Base-by-base conservation (phyloP, 2,329 filamentous ascomycete genomes). In the Whalleya microplaca region DNA sequence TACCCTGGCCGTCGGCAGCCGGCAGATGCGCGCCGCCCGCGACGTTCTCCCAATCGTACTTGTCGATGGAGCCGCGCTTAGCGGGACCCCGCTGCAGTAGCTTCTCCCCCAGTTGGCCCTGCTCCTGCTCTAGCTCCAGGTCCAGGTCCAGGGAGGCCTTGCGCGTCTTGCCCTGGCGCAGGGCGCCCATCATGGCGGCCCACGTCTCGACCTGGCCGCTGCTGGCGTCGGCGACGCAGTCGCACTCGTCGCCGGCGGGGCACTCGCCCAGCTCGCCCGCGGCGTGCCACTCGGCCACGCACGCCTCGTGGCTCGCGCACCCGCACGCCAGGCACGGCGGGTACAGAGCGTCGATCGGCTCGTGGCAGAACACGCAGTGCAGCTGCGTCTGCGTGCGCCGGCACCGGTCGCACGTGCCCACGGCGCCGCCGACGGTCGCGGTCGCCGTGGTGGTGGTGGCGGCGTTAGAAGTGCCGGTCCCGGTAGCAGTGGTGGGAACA, bases 191-290 rank as follows among this genome's bases (percentile, higher is more conserved):
- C 71, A 84, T 76, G 2, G 83, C 84, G 0, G 80, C 79, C 82
- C 85, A 86, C 19, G 82, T 84, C 69, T 87, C 85, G 8, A 87
- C 80, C 41, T 84, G 76, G 1, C 83, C 84, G 45, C 75, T 78
- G 54, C 75, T 76, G 1, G 85, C 84, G 59, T 86, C 81, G 14
- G 81, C 76, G 0, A 81, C 76, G 63, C 86, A 89, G 56, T 83
- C 76, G 65, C 86, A 89, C 66, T 88, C 86, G 65, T 88, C 86
- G 1, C 85, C 85, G 0, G 84, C 85, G 0, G 85, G 84, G 53
- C 86, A 89, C 45, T 80, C 71, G 1, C n/a, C n/a, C n/a, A 73
- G 79, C 69, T 85, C 83, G 20, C 82, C 82, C 5, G 78, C 77
- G 6, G 75, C 78, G 62, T 85, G 82, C 83, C 84, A 86, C 64